A percentile compares a stretch with the other conserved stretches of the same genome.
phyloP scores from a whole-genome alignment of 805 yeast species.

The Grigorovia yakushimaensis region DNA sequence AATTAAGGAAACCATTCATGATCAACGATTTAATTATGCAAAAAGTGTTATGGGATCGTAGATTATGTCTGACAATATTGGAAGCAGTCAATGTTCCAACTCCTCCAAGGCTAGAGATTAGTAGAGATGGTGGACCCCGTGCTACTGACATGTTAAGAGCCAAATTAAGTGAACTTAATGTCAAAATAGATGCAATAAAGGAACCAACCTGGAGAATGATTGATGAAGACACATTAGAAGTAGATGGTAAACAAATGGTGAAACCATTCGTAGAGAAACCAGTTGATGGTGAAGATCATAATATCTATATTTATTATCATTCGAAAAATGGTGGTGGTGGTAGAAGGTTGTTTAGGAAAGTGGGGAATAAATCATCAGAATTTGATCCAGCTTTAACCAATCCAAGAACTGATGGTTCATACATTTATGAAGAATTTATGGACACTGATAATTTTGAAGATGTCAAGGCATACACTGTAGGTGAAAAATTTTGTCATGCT shows the following conservation, averaged over 20 bases:
- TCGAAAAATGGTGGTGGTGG: slow-evolving; percentile 95
- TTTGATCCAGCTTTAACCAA: slow-evolving; percentile 68
- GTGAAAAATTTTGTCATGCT: slow-evolving; percentile 85
- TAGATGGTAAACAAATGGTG: slow-evolving; percentile 57
- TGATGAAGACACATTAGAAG: slow-evolving; percentile 73
- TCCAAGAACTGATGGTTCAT: slow-evolving; percentile 87
- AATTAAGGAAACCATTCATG: slow-evolving; percentile 78
- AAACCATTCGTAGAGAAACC: slow-evolving; percentile 98
- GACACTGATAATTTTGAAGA: slow-evolving; percentile 98
- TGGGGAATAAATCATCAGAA: slow-evolving; percentile 94
- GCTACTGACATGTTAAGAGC: slow-evolving; percentile 58
- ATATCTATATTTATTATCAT: slow-evolving; percentile 85
- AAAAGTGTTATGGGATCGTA: slow-evolving; percentile 94
- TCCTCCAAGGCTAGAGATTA: slow-evolving; percentile 77
- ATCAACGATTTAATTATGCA: slow-evolving; percentile 87
- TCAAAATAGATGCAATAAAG: slow-evolving; percentile 33
- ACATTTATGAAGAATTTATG: slow-evolving; percentile 88
- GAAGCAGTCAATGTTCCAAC: slow-evolving; percentile 82
- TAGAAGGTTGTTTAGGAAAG: slow-evolving; percentile 82
- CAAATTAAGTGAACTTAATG: slow-evolving; percentile 53
- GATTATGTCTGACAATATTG: slow-evolving; percentile 70
- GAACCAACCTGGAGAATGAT: slow-evolving; percentile 84
- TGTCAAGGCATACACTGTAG: slow-evolving; percentile 97
- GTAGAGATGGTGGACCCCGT: slow-evolving; percentile 95
- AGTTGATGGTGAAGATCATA: slow-evolving; percentile 98